phyloP scores from a whole-genome alignment of 495 filamentous ascomycete species.

The Astrothelium subdiscretum region DNA sequence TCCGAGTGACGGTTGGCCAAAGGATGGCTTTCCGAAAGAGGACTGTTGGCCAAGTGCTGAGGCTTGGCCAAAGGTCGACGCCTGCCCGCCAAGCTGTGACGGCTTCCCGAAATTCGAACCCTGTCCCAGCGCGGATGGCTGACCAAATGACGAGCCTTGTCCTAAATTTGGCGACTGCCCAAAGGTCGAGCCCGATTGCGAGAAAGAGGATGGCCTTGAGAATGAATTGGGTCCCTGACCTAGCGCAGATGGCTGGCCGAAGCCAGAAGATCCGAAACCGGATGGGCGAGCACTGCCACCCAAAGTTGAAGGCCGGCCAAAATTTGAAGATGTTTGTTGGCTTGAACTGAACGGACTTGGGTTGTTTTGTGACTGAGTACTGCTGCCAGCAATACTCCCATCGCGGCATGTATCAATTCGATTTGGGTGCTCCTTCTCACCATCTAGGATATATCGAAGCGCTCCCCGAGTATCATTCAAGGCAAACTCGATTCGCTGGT shows the following conservation, averaged over 20 bases:
- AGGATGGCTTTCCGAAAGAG: constrained; percentile 12
- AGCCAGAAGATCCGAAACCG: constrained; percentile 1
- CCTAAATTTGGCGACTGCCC: background rate
- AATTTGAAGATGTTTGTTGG: constrained; percentile 14
- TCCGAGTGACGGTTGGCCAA: constrained; percentile 4
- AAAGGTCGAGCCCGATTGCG: background rate
- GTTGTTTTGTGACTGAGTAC: constrained; percentile 9
- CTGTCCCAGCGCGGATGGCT: constrained; percentile 7
- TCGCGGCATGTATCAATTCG: constrained; percentile 57
- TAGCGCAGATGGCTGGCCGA: constrained; percentile 9
- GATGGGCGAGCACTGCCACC: constrained; percentile 13
- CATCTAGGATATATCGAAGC: constrained; percentile 56
- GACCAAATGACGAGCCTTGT: constrained; percentile 11
- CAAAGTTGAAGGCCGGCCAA: constrained; percentile 15
- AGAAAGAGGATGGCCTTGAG: background rate
- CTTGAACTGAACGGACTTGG: background rate
- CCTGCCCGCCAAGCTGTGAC: background rate
- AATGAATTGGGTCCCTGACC: constrained; percentile 10
- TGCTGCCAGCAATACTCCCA: constrained; percentile 18
- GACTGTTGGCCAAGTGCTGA: constrained; percentile 10
- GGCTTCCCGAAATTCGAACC: background rate
- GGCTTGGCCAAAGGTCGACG: constrained; percentile 16
- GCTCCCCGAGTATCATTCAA: constrained; percentile 59
- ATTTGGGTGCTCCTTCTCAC: constrained; percentile 65
- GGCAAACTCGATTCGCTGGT: constrained; percentile 56